Evolutionary conservation across 805 yeast genomes (phyloP).

Genomic region (Yarrowia bubula): DNA sequence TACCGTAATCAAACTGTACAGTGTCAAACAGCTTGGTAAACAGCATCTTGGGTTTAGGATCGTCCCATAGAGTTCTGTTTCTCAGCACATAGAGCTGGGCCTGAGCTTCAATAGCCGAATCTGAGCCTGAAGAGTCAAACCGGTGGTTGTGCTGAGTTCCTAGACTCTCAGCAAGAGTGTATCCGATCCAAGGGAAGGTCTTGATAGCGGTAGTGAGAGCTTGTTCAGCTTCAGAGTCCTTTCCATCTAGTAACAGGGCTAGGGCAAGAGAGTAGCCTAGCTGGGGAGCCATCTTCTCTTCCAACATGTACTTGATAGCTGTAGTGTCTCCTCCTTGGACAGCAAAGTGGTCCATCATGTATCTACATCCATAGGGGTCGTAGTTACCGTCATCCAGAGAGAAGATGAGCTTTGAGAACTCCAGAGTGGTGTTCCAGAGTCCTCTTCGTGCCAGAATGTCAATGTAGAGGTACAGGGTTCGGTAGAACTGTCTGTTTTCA

Average conservation of each 20-base stretch:
- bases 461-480: conserved; percentile 71
- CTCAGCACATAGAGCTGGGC: conserved; percentile 5
- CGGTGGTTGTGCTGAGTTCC: background rate
- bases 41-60: conserved; percentile 15
- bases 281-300: conserved; percentile 2
- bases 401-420: conserved; percentile 67
- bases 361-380: conserved; percentile 82
- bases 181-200: conserved; percentile 25
- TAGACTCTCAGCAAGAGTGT: conserved; percentile 23
- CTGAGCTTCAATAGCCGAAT: conserved; percentile 17
- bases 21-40: conserved; percentile 9
- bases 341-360: conserved; percentile 78
- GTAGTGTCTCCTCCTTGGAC: conserved; percentile 54
- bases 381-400: conserved; percentile 56
- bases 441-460: conserved; percentile 71
- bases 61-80: conserved; percentile 21
- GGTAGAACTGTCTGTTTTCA: conserved; percentile 72
- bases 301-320: background rate
- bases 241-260: background rate
- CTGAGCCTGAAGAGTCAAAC: background rate
- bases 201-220: conserved; percentile 14
- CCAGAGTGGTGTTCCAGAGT: conserved; percentile 71
- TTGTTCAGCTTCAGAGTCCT: background rate
- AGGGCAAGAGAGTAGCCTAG: conserved; percentile 22
- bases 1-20: background rate